A percentile compares a stretch with the other conserved stretches of the same genome.
Evolutionary conservation across 2,329 filamentous ascomycete genomes (phyloP).

Genomic region (Amesomyces nigricolor): DNA sequence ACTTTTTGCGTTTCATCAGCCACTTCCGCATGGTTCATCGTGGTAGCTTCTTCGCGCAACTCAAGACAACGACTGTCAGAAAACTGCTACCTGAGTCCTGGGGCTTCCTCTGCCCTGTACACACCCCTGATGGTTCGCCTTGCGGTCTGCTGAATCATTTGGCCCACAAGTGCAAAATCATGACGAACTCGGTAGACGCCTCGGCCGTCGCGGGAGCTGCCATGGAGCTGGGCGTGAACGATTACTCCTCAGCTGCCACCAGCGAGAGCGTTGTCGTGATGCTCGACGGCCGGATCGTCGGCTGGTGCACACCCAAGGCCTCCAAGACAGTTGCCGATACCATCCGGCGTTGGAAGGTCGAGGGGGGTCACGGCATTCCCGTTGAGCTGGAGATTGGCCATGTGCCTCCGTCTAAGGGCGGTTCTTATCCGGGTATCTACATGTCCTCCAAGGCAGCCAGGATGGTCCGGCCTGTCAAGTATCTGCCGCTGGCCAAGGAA

Average conservation of each 20-base stretch:
- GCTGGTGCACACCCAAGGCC: slow-evolving; percentile 83
- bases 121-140: slow-evolving; percentile 92
- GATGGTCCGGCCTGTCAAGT: slow-evolving; percentile 90
- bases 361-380: slow-evolving; percentile 74
- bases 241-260: slow-evolving; percentile 69
- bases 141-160: slow-evolving; percentile 94
- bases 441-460: slow-evolving; percentile 80
- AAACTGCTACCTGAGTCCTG: slow-evolving; percentile 95
- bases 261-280: slow-evolving; percentile 84
- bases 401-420: slow-evolving; percentile 78
- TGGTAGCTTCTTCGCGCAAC: slow-evolving; percentile 95
- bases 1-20: slow-evolving; percentile 96
- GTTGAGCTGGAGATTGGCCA: slow-evolving; percentile 85
- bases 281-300: slow-evolving; percentile 82
- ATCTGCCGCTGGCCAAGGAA: slow-evolving; percentile 76
- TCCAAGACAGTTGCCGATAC: slow-evolving; percentile 78
- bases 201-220: slow-evolving; percentile 69
- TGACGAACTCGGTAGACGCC: slow-evolving; percentile 68
- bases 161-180: slow-evolving; percentile 87
- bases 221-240: slow-evolving; percentile 71
- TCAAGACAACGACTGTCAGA: slow-evolving; percentile 95
- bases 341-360: slow-evolving; percentile 91
- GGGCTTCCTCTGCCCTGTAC: slow-evolving; percentile 96
- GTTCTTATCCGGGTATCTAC: slow-evolving; percentile 95
- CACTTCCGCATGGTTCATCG: slow-evolving; percentile 99